Base-by-base conservation (phyloP, 768 basidiomycete genomes). In the Suillus lakei region DNA sequence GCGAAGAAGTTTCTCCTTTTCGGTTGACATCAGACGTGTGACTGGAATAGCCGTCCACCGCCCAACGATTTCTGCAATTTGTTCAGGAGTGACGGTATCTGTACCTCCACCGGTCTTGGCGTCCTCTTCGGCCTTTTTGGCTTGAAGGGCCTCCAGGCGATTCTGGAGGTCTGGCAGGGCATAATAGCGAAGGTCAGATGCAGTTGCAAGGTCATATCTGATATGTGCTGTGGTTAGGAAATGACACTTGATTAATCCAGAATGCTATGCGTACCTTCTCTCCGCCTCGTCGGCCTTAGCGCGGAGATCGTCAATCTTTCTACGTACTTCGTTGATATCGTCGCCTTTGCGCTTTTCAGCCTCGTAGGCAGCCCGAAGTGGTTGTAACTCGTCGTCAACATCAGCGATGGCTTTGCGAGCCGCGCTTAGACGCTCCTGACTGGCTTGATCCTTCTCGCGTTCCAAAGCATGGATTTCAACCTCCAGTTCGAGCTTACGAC, bases 391-490 rank as follows among this genome's bases (percentile, higher is more conserved):
- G 64, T 97, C 96, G 50, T 95, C 93, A 48, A 96, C 87, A 54
- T 94, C 88, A 3, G 92, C 88, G 66, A 95, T 89, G 5, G 86
- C 85, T 77, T 93, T 96, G 67, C 85, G 87, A 9, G 95, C 94
- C 21, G 80, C 68, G 43, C 83, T 83, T 13, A 97, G 83, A 15
- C 95, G 87, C 64, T 96, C 94, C 77, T 93, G 92, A 71, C 93
- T 95, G 5, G 93, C 92, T 5, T 86, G 74, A 66, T 98, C 96
- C 76, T 95, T 96, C 76, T 98, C 96, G 55, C 95, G 87, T 74
- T 96, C 93, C 60, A 98, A 81, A 12, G 97, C 97, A 74, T 98
- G 96, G 26, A 98, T 92, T 74, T 98, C 97, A 23, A 99, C 90
- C 73, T 98, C 93, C 34, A 99, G 85, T 73, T 97, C 93, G 38